phyloP scores from a whole-genome alignment of 2,329 filamentous ascomycete species.

The Calonectria leucothoes region DNA sequence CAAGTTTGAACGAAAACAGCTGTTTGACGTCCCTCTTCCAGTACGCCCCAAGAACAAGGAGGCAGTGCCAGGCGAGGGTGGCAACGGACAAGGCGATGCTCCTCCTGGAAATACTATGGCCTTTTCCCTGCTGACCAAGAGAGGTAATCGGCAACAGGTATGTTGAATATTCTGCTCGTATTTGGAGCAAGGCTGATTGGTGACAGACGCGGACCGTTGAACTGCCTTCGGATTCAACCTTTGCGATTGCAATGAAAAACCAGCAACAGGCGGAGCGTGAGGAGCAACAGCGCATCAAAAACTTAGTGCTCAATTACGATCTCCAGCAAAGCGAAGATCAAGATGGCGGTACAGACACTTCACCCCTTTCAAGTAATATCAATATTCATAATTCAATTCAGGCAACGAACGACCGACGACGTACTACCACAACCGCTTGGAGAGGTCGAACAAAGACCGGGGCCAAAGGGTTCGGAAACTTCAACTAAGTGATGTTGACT shows the following conservation, averaged over 20 bases:
- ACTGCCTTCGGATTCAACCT: conserved; percentile 89
- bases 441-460: conserved; percentile 70
- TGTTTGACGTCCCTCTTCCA: conserved; percentile 97
- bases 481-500: conserved; percentile 97
- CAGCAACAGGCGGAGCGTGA: conserved; percentile 96
- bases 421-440: conserved; percentile 66
- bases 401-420: conserved; percentile 61
- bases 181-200: conserved; percentile 22
- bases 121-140: conserved; percentile 95
- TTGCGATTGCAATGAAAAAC: conserved; percentile 94
- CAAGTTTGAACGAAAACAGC: conserved; percentile 93
- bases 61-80: conserved; percentile 44
- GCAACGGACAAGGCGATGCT: conserved; percentile 36
- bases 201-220: conserved; percentile 88
- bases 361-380: conserved; percentile 36
- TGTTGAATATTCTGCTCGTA: neutral
- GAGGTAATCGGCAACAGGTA: conserved; percentile 94
- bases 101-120: conserved; percentile 77
- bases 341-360: conserved; percentile 70
- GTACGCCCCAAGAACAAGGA: conserved; percentile 81
- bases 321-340: conserved; percentile 84
- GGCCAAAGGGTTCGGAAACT: conserved; percentile 89
- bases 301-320: conserved; percentile 95
- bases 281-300: conserved; percentile 99
- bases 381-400: conserved; percentile 63